A percentile compares a stretch with the other conserved stretches of the same genome.
Evolutionary conservation across 2,329 filamentous ascomycete species (phyloP).

Genomic region (Ceratocystis eucalypticola): DNA sequence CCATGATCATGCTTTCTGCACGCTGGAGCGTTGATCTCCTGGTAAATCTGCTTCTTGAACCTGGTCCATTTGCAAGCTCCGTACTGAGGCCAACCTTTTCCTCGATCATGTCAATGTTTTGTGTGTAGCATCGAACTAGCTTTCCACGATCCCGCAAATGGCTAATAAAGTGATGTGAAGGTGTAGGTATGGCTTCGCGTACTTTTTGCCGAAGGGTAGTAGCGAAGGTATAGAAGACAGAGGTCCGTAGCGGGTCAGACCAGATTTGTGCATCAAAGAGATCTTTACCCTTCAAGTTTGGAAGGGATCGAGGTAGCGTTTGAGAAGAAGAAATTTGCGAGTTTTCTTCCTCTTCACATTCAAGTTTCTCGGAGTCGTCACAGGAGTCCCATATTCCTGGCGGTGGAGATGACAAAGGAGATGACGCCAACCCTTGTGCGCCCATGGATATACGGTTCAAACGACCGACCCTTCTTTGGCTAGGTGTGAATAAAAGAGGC

Average conservation of each 20-base stretch:
- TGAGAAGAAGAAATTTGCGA: constrained; percentile 6
- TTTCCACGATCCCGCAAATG: constrained; percentile 53
- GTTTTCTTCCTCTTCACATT: constrained; percentile 28
- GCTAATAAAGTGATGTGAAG: constrained; percentile 55
- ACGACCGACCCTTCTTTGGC: constrained; percentile 9
- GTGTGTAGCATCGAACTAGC: constrained; percentile 58
- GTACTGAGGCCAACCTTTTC: constrained; percentile 55
- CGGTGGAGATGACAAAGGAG: constrained; percentile 45
- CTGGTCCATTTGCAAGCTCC: constrained; percentile 46
- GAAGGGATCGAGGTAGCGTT: constrained; percentile 26
- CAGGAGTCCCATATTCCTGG: constrained; percentile 40
- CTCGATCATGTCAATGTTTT: constrained; percentile 64
- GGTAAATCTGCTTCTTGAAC: constrained; percentile 48
- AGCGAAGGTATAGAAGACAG: constrained; percentile 59
- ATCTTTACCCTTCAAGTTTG: constrained; percentile 56
- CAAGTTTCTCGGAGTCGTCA: constrained; percentile 28
- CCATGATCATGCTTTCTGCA: constrained; percentile 17
- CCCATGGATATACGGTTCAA: constrained; percentile 14
- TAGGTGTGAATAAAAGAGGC: constrained; percentile 6
- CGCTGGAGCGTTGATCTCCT: constrained; percentile 25
- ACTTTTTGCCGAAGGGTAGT: constrained; percentile 53
- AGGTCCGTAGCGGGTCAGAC: constrained; percentile 52
- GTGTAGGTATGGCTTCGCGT: constrained; percentile 47
- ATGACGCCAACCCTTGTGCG: constrained; percentile 30
- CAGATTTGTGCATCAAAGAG: constrained; percentile 59